phyloP scores from a whole-genome alignment of 1,284 basidiomycete genomes.

The Pterulicium gracile region DNA sequence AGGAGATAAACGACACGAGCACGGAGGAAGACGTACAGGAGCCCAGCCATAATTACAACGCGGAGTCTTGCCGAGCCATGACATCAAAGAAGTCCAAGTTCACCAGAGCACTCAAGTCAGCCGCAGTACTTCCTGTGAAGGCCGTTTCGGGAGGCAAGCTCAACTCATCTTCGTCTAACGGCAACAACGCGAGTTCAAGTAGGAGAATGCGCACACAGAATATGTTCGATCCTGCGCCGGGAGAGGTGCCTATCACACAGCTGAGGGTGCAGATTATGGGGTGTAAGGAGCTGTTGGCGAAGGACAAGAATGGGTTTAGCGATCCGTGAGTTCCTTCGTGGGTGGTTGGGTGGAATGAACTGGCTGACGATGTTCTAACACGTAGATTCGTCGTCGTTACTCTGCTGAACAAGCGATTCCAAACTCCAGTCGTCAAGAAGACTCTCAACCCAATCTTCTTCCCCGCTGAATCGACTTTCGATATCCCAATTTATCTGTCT shows the following conservation, averaged over 20 bases:
- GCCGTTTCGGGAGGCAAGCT: background rate
- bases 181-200: background rate
- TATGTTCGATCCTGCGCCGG: slow-evolving; percentile 35
- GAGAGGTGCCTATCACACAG: slow-evolving; percentile 54
- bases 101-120: background rate
- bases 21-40: too few species aligned
- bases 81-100: background rate
- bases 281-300: slow-evolving; percentile 49
- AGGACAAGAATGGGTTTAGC: slow-evolving; percentile 54
- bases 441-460: slow-evolving; percentile 69
- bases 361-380: background rate
- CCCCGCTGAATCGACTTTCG: slow-evolving; percentile 72
- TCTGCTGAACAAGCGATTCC: slow-evolving; percentile 52
- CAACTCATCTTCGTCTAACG: slow-evolving; percentile 10
- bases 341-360: background rate
- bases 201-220: background rate
- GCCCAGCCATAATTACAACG: too few species aligned
- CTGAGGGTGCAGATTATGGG: slow-evolving; percentile 57
- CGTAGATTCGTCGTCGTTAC: slow-evolving; percentile 65
- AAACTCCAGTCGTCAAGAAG: slow-evolving; percentile 75
- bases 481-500: slow-evolving; percentile 74
- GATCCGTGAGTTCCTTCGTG: slow-evolving; percentile 51
- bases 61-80: too few species aligned
- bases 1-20: too few species aligned
- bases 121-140: background rate